Evolutionary conservation across 2,329 filamentous ascomycete genomes (phyloP), one percentile per base, ranked within the genome.

Genomic region (Sporothrix phasma): DNA sequence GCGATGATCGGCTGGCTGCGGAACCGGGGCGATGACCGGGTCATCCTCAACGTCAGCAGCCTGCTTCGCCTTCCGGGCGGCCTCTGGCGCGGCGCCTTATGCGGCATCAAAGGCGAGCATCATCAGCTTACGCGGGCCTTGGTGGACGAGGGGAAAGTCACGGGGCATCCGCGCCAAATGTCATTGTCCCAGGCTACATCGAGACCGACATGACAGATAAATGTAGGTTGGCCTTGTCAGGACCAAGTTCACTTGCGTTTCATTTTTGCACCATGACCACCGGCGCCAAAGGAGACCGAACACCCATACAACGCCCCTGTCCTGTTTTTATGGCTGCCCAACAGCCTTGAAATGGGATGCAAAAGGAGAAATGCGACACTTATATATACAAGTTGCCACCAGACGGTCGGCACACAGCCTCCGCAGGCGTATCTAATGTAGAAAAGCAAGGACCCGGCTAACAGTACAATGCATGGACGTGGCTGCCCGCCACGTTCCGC

Each of bases 31-130:
- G 49, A n/a, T 10, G 67, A 69, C 64, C 62, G 64, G 7, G 89
- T 85, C 71, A 92, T 96, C 66, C 86, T 96, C 73, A 96, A 96
- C 71, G 78, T 96, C 24, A 86, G 89, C 0, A 93, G 89, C 56
- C 77, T 95, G 34, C 81, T n/a, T 96, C 53, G 91, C 86, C 0
- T 72, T 81, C 1, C 86, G 87, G 65, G 88, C 86, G 0, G 88
- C 87, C 0, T 78, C 78, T 1, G 92, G 92, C 8, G 68, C 88
- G 4, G 82, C 87, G 1, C 84, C 85, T 0, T 95, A 94, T 72
- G 86, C 88, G 4, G 89, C 90, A 3, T 87, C 87, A 49, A 96
- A 96, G 73, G 90, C 91, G 5, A 91, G 90, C 2, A 76, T 96
- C 1, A 74, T 94, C 17, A 88, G 83, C 66, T 91, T 69, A 92